These are phyloP conservation scores for Paraphaeosphaeria sporulosa DNA, from an alignment of 2,329 filamentous ascomycete species.

Conservation along the genomic window DNA sequence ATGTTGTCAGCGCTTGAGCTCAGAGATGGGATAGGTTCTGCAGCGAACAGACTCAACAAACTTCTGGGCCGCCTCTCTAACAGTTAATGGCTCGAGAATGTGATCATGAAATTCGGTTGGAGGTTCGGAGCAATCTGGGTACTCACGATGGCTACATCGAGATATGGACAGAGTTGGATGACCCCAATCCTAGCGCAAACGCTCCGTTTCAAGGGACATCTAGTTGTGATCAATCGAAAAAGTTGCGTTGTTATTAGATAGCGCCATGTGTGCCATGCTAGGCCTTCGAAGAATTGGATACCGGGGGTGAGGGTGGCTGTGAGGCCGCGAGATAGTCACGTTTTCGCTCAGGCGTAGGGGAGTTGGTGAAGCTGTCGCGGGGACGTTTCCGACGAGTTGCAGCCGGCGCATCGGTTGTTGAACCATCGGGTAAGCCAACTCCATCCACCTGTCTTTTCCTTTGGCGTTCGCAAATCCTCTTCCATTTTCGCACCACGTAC, in stretches of 20 bases:
- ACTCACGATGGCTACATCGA: neutral
- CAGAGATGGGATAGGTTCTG: neutral
- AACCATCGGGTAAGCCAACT: neutral
- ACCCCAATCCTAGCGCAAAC: neutral
- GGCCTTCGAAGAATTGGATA: constrained; percentile 28
- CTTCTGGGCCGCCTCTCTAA: neutral
- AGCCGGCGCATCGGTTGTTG: neutral
- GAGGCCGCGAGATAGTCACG: constrained; percentile 24
- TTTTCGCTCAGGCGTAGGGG: constrained; percentile 28
- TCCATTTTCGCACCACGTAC: constrained; percentile 39
- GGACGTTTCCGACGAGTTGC: constrained; percentile 26
- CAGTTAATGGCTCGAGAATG: neutral
- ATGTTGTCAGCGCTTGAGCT: neutral
- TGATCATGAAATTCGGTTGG: neutral
- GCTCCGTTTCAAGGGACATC: constrained; percentile 2
- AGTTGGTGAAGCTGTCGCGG: constrained; percentile 22
- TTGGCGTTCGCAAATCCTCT: constrained; percentile 30
- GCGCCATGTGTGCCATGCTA: neutral
- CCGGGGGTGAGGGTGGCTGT: constrained; percentile 37
- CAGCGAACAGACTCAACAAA: neutral
- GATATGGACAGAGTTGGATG: neutral
- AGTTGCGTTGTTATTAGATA: neutral
- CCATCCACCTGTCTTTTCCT: constrained; percentile 21
- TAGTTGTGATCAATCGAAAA: neutral
- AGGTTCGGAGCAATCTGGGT: too few relatives aligned